Evolutionary conservation across 495 filamentous ascomycete species (phyloP).

Genomic region (Aspergillus leporis): DNA sequence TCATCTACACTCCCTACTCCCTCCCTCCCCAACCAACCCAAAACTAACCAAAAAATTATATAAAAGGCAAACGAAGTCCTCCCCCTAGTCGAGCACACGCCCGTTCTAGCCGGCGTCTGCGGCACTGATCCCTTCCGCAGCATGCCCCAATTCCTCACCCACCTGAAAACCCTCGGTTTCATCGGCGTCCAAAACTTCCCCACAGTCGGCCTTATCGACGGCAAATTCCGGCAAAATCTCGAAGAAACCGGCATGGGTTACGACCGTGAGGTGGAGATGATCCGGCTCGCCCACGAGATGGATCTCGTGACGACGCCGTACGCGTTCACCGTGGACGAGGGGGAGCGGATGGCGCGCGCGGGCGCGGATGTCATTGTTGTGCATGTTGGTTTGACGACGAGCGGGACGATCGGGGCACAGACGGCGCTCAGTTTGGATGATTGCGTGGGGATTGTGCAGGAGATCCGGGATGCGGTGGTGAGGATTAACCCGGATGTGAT

Average conservation of each 20-base stretch:
- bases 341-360: slow-evolving; percentile 57
- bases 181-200: slow-evolving; percentile 73
- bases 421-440: slow-evolving; percentile 62
- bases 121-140: slow-evolving; percentile 64
- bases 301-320: slow-evolving; percentile 68
- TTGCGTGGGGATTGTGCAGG: slow-evolving; percentile 58
- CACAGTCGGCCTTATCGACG: slow-evolving; percentile 71
- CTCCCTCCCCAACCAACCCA: neutral
- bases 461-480: slow-evolving; percentile 60
- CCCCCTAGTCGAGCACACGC: slow-evolving; percentile 58
- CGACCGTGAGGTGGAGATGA: slow-evolving; percentile 63
- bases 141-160: slow-evolving; percentile 55
- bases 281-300: slow-evolving; percentile 53
- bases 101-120: slow-evolving; percentile 67
- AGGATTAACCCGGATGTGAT: slow-evolving; percentile 57
- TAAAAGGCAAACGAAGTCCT: slow-evolving; percentile 57
- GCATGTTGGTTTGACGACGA: slow-evolving; percentile 69
- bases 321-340: slow-evolving; percentile 63
- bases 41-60: slow-evolving; percentile 2
- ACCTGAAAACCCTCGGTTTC: slow-evolving; percentile 61
- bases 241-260: slow-evolving; percentile 75
- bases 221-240: slow-evolving; percentile 61
- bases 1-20: too few species aligned
- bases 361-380: slow-evolving; percentile 69
- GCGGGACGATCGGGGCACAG: slow-evolving; percentile 61